Conservation (phyloP, 371 early-diverging fungal genomes). For the Phascolomyces articulosus region DNA sequence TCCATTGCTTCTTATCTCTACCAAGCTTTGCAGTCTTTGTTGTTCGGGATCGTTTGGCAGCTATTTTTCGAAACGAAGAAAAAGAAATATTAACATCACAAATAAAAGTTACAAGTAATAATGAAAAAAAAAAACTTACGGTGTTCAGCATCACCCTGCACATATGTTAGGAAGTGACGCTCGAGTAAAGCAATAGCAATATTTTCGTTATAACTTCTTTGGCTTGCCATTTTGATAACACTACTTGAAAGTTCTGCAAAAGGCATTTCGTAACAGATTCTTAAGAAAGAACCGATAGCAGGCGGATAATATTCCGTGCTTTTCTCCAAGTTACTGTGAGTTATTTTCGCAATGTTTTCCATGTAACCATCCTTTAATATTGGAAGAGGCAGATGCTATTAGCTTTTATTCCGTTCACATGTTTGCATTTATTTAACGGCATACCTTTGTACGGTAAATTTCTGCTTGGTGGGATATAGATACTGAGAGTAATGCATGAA, state of each 20-base stretch:
- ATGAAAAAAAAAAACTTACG: neutral
- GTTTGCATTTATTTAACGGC: too few species aligned
- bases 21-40: slow-evolving; percentile 6
- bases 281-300: slow-evolving; percentile 55
- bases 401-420: too few species aligned
- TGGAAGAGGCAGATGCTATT: too few species aligned
- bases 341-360: slow-evolving; percentile 28
- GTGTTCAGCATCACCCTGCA: slow-evolving; percentile 18
- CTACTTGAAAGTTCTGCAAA: slow-evolving; percentile 36
- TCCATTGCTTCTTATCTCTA: slow-evolving; percentile 46
- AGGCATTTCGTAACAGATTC: slow-evolving; percentile 53
- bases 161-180: slow-evolving; percentile 29
- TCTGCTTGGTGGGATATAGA: slow-evolving; percentile 37
- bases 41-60: slow-evolving; percentile 9
- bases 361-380: slow-evolving; percentile 26
- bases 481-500: slow-evolving; percentile 55
- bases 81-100: neutral
- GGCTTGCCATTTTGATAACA: slow-evolving; percentile 38
- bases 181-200: slow-evolving; percentile 61
- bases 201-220: slow-evolving; percentile 59
- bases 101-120: neutral
- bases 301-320: slow-evolving; percentile 49
- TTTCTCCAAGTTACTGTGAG: slow-evolving; percentile 29
- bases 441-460: neutral
- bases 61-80: neutral